A percentile compares a stretch with the other conserved stretches of the same genome.
Conservation (phyloP, 2,329 filamentous ascomycete species). For the Didymella pinodella region DNA sequence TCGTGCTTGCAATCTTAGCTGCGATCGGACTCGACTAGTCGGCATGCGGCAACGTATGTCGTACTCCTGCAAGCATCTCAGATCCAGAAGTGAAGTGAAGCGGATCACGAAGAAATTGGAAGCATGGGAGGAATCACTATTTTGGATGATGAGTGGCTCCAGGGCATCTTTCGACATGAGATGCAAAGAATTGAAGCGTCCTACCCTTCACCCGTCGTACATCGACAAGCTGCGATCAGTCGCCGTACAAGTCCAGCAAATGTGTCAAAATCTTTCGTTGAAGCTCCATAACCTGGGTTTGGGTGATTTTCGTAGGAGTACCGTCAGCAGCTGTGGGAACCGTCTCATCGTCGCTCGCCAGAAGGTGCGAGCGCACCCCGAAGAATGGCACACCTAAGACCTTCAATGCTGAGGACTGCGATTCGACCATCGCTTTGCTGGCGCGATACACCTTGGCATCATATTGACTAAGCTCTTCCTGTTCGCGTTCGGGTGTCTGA, state of each 20-base stretch:
- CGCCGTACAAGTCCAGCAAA: slow-evolving; percentile 42
- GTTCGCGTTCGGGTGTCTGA: slow-evolving; percentile 58
- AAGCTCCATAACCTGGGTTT: slow-evolving; percentile 38
- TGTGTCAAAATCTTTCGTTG: slow-evolving; percentile 50
- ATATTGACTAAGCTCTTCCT: slow-evolving; percentile 64
- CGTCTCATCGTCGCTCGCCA: slow-evolving; percentile 34
- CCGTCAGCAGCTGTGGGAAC: slow-evolving; percentile 7
- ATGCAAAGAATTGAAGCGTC: not conserved
- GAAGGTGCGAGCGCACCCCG: slow-evolving; percentile 35
- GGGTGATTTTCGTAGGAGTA: slow-evolving; percentile 34
- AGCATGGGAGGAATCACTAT: no score
- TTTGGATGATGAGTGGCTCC: not conserved
- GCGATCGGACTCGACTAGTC: not conserved
- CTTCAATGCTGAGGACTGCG: slow-evolving; percentile 64
- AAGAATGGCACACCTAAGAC: slow-evolving; percentile 56
- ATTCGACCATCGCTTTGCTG: slow-evolving; percentile 65
- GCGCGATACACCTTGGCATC: slow-evolving; percentile 70
- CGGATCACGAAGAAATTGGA: not conserved
- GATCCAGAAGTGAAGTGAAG: not conserved
- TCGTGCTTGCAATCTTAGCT: slow-evolving; percentile 8
- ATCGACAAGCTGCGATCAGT: slow-evolving; percentile 10
- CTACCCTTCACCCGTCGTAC: not conserved
- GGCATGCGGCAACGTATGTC: not conserved
- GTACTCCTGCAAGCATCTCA: not conserved
- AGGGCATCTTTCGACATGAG: not conserved